Evolutionary conservation across 345 rosid genomes (phyloP).

Genomic region (Hibiscus trionum): DNA sequence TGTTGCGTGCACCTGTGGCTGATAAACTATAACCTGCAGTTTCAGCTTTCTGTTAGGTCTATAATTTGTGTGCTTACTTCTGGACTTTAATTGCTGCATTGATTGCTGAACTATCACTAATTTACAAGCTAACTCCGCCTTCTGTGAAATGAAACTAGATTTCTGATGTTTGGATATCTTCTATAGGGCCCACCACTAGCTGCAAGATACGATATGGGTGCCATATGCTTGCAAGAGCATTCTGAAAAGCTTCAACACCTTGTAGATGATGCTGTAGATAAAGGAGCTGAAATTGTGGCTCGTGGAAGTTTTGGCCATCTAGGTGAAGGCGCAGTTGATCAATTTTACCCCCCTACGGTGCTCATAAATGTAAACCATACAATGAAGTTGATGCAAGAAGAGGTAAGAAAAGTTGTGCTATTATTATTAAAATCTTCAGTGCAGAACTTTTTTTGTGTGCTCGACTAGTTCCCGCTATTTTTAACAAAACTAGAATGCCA

Average conservation of each 20-base stretch:
- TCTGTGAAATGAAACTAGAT: background rate
- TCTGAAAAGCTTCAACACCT: conserved; percentile 83
- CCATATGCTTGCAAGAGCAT: conserved; percentile 91
- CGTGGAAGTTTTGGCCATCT: conserved; percentile 96
- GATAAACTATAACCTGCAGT: background rate
- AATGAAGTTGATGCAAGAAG: conserved; percentile 96
- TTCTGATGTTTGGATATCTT: conserved; percentile 4
- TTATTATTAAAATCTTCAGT: background rate
- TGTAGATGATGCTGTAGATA: conserved; percentile 77
- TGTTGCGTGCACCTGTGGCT: background rate
- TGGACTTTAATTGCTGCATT: background rate
- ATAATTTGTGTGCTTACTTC: background rate
- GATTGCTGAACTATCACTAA: background rate
- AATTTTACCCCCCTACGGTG: conserved; percentile 89
- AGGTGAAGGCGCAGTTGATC: conserved; percentile 90
- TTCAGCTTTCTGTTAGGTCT: background rate
- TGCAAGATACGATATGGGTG: conserved; percentile 97
- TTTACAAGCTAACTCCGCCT: background rate
- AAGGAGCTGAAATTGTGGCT: conserved; percentile 82
- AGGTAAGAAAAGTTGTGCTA: conserved; percentile 38
- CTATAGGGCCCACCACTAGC: conserved; percentile 87
- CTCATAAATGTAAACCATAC: conserved; percentile 72
- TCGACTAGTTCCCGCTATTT: background rate
- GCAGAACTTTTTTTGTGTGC: background rate
- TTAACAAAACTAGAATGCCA: background rate